Conservation (phyloP, 768 basidiomycete genomes). For the Russula olivacea region DNA sequence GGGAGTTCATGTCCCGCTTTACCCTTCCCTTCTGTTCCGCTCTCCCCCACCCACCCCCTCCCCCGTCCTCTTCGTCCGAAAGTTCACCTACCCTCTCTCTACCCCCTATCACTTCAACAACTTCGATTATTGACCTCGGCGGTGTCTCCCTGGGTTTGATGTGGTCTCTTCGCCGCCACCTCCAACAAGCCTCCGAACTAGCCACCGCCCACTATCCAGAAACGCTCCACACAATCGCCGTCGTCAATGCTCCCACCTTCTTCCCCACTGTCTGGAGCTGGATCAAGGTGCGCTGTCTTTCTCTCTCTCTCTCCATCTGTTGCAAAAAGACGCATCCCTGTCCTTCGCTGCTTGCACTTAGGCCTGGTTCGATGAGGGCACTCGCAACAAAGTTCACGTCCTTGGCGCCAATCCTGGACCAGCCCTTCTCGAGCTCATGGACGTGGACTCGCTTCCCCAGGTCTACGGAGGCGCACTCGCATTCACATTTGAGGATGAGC, state of each 20-base stretch:
- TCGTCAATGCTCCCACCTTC: slow-evolving; percentile 79
- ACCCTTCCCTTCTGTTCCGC: slow-evolving; percentile 56
- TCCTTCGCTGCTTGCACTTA: slow-evolving; percentile 26
- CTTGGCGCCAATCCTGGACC: slow-evolving; percentile 55
- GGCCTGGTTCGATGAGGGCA: slow-evolving; percentile 78
- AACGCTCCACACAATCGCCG: slow-evolving; percentile 56
- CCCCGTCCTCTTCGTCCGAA: neutral
- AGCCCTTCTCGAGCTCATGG: slow-evolving; percentile 47
- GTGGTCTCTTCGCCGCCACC: slow-evolving; percentile 65
- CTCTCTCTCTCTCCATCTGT: neutral
- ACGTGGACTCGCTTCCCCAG: slow-evolving; percentile 49
- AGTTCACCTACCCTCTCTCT: slow-evolving; percentile 16
- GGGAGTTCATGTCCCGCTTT: slow-evolving; percentile 64
- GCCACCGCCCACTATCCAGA: slow-evolving; percentile 82
- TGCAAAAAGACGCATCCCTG: neutral
- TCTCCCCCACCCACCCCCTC: slow-evolving; percentile 45
- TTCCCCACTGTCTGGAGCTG: slow-evolving; percentile 81
- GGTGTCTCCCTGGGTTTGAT: slow-evolving; percentile 54
- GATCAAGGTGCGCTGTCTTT: slow-evolving; percentile 52
- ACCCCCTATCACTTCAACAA: slow-evolving; percentile 55
- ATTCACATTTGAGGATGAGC: slow-evolving; percentile 65
- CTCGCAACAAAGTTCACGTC: slow-evolving; percentile 71
- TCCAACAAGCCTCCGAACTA: slow-evolving; percentile 68
- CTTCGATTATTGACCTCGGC: slow-evolving; percentile 69
- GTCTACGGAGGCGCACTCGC: slow-evolving; percentile 70